phyloP scores from a whole-genome alignment of 2,329 filamentous ascomycete genomes.

The Nigrospora osmanthi region DNA sequence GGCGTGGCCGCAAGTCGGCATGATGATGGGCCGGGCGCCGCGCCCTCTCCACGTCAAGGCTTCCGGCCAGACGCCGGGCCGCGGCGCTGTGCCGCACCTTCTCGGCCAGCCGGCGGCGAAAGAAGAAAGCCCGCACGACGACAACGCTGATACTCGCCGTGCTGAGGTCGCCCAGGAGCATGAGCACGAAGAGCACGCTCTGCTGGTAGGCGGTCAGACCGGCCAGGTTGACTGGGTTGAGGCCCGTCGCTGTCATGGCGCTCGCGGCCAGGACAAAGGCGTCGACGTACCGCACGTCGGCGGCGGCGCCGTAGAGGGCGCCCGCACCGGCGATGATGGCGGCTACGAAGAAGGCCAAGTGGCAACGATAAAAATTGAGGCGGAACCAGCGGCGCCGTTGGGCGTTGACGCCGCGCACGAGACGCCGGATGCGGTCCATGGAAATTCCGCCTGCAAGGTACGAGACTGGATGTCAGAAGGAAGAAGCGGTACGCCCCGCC shows the following conservation, averaged over 20 bases:
- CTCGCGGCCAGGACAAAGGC: neutral
- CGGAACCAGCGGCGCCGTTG: neutral
- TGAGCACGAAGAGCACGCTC: constrained; percentile 1
- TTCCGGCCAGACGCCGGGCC: neutral
- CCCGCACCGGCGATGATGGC: neutral
- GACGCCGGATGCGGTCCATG: too few species aligned
- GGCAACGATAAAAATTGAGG: constrained; percentile 2
- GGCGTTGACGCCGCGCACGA: neutral
- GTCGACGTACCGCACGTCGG: neutral
- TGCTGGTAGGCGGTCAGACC: neutral
- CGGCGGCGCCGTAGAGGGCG: neutral
- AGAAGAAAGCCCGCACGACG: neutral
- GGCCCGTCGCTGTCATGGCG: constrained; percentile 1
- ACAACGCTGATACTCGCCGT: constrained; percentile 2
- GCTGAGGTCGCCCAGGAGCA: constrained; percentile 1
- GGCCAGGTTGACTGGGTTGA: neutral
- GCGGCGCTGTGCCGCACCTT: neutral
- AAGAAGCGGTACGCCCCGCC: too few species aligned
- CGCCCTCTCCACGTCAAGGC: too few species aligned
- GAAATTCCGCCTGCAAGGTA: too few species aligned
- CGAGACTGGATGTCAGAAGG: too few species aligned
- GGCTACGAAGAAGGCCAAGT: neutral
- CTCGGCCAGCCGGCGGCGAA: neutral
- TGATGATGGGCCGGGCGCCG: too few species aligned
- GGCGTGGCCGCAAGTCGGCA: too few species aligned